Evolutionary conservation across 345 rosid genomes (phyloP).

Genomic region (Eucalyptus virginea): DNA sequence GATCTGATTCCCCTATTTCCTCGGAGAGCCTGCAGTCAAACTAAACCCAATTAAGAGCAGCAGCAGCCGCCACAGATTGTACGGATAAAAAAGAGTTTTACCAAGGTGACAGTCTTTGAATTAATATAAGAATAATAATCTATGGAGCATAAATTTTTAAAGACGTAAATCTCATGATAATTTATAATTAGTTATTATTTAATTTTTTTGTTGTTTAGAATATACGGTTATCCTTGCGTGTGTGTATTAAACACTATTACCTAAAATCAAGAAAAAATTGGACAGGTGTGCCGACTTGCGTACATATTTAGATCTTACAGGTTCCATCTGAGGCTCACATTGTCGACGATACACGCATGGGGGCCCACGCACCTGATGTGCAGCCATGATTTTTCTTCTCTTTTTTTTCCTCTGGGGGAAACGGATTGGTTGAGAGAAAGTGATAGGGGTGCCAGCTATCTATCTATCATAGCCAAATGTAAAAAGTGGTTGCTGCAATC

Average conservation of each 20-base stretch:
- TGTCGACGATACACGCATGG: not conserved
- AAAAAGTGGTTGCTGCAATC: not conserved
- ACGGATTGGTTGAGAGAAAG: not conserved
- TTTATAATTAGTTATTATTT: too few species aligned
- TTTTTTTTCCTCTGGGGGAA: not conserved
- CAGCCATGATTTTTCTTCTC: not conserved
- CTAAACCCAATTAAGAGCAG: not conserved
- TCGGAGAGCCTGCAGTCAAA: not conserved
- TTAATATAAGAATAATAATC: too few species aligned
- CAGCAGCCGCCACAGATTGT: not conserved
- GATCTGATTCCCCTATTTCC: not conserved
- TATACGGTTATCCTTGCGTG: too few species aligned
- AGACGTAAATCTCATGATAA: accelerated
- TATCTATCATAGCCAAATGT: not conserved
- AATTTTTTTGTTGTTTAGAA: too few species aligned
- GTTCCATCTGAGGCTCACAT: not conserved
- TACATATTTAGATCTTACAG: too few species aligned
- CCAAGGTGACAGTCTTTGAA: too few species aligned
- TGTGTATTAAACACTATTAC: too few species aligned
- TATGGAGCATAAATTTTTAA: too few species aligned
- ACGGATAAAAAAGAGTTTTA: too few species aligned
- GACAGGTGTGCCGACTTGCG: not conserved
- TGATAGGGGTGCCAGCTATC: not conserved
- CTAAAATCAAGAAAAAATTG: not conserved
- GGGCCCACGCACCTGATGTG: not conserved